phyloP scores from a whole-genome alignment of 176 grass and related monocot species.

The Oryza nivara region DNA sequence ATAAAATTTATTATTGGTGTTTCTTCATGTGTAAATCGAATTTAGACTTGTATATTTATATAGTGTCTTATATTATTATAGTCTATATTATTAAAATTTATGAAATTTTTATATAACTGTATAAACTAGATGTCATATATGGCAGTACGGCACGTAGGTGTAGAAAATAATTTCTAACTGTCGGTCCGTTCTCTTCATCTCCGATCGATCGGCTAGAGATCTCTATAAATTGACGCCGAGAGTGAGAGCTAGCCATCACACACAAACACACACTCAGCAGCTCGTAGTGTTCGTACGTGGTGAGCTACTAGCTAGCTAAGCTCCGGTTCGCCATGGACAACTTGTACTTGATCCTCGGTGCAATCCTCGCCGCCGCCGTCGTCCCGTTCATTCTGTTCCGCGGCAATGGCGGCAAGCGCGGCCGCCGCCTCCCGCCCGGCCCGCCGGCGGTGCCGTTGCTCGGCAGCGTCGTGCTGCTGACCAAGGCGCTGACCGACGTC shows the following conservation, averaged over 20 bases:
- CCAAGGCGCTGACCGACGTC: slow-evolving; percentile 5
- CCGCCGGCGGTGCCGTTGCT: slow-evolving; percentile 52
- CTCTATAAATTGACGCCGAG: background rate
- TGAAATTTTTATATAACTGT: no score
- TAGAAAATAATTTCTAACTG: no score
- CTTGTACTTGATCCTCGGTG: slow-evolving; percentile 14
- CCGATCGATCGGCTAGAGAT: no score
- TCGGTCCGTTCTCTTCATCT: background rate
- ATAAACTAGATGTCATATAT: no score
- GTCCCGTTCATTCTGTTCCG: background rate
- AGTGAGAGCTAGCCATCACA: background rate
- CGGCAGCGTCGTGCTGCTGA: slow-evolving; percentile 51
- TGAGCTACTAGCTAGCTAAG: background rate
- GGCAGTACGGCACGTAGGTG: no score
- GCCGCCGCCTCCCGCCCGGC: slow-evolving; percentile 47
- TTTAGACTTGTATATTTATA: no score
- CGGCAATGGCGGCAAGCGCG: background rate
- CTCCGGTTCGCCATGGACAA: slow-evolving; percentile 5
- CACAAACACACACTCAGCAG: background rate
- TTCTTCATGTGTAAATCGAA: no score
- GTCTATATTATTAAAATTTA: no score
- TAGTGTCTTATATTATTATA: no score
- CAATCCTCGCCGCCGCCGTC: slow-evolving; percentile 22
- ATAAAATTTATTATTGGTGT: no score
- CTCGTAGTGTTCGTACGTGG: no score